Conservation (phyloP, 495 filamentous ascomycete species). For the Lepraria neglecta region DNA sequence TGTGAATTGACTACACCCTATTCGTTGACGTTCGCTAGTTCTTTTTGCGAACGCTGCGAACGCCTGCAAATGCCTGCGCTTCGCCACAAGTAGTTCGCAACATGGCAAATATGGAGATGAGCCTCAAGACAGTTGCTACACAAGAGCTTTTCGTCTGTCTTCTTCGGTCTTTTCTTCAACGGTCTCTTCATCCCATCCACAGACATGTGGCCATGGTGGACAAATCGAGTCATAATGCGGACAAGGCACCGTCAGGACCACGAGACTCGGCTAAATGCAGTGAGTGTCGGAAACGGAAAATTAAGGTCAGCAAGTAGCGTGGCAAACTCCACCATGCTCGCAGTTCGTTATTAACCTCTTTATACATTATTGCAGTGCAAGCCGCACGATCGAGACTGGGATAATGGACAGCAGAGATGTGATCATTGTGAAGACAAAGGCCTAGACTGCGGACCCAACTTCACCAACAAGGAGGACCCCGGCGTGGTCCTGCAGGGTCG, state of each 20-base stretch:
- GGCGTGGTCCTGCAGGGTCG: not conserved
- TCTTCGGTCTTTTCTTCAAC: no score
- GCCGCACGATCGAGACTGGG: not conserved
- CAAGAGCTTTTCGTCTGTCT: no score
- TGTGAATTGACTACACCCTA: no score
- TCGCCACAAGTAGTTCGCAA: no score
- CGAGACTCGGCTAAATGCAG: not conserved
- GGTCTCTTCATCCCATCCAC: no score
- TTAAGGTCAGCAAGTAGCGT: not conserved
- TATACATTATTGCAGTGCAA: not conserved
- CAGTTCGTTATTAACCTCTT: not conserved
- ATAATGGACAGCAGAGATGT: not conserved
- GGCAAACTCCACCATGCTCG: not conserved
- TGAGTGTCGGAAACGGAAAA: conserved; percentile 2
- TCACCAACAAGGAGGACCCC: not conserved
- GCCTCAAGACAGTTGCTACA: no score
- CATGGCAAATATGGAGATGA: no score
- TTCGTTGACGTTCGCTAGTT: no score
- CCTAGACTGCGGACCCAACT: not conserved
- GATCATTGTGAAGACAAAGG: not conserved
- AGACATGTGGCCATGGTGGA: not conserved
- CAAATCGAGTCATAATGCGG: not conserved
- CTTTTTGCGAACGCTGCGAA: no score
- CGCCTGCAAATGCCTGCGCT: no score
- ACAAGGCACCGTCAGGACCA: not conserved